Evolutionary conservation across 2,329 filamentous ascomycete species (phyloP).

Genomic region (Colletotrichum shisoi): DNA sequence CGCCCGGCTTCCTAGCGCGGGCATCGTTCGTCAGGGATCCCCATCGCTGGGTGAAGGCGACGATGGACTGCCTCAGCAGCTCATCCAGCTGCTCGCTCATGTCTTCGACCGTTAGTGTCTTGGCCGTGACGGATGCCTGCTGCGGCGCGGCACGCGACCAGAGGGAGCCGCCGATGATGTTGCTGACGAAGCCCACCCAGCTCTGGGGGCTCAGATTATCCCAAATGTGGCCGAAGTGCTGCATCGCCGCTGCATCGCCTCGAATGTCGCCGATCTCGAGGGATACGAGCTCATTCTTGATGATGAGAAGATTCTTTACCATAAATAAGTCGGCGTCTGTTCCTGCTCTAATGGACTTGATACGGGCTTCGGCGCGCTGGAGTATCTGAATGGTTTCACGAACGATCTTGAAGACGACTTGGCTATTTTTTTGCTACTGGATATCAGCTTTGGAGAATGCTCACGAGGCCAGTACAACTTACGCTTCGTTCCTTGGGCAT

Average conservation of each 20-base stretch:
- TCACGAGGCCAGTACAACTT: conserved; percentile 44
- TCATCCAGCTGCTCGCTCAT: conserved; percentile 72
- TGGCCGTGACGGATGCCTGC: conserved; percentile 44
- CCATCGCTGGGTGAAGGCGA: conserved; percentile 69
- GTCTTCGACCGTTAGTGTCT: conserved; percentile 58
- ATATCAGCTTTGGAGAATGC: background rate
- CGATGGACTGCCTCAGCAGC: conserved; percentile 68
- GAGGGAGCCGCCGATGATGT: conserved; percentile 64
- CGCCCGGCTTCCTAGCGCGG: conserved; percentile 56
- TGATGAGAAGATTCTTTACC: conserved; percentile 89
- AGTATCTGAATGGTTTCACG: conserved; percentile 88
- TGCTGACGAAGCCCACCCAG: conserved; percentile 66
- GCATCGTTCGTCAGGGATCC: conserved; percentile 61
- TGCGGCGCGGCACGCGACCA: conserved; percentile 50
- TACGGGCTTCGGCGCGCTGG: conserved; percentile 75
- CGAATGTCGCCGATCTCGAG: conserved; percentile 85
- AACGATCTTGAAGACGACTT: conserved; percentile 74
- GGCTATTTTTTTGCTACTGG: conserved; percentile 59
- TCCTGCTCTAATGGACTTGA: conserved; percentile 67
- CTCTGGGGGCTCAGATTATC: conserved; percentile 67
- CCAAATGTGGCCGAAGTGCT: conserved; percentile 72
- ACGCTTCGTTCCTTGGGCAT: conserved; percentile 71
- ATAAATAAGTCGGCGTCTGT: conserved; percentile 88
- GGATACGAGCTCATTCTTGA: conserved; percentile 95
- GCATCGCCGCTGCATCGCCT: conserved; percentile 61